Evolutionary conservation across 495 filamentous ascomycete species (phyloP), one percentile per base, ranked within the genome.

Genomic region (Penicillium riverlandense): DNA sequence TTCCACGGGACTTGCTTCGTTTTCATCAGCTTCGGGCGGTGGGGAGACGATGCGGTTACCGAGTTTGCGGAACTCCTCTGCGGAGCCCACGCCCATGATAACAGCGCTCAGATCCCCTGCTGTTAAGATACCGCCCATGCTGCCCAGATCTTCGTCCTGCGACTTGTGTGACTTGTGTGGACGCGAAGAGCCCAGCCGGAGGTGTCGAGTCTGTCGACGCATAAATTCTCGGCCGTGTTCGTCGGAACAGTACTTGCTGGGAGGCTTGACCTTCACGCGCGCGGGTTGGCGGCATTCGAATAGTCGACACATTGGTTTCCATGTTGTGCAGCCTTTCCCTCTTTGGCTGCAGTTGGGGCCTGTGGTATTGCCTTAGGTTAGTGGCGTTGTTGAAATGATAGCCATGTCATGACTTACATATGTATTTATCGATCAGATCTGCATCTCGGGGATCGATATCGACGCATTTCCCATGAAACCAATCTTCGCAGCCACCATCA

Each of bases 381-480:
- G 47, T 22, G 22, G 22, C 22, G 22, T 22, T 22, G 22, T 22
- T 22, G 22, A 22, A 22, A 22, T 6, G 2, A 22, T 22, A 22
- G 22, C 0, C 22, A 22, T 22, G 4, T 22, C 22, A 40, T 31
- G 11, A 67, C 70, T 63, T 54, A 77, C 84, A 88, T 45, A 85
- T 80, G 54, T 83, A 88, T 44, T 73, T 79, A 44, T 85, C 81
- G 49, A 86, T 81, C 53, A 86, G 58, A 12, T 82, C 72, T 6
- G 75, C 79, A 47, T 84, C 78, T 43, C 71, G 62, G 35, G 77
- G 71, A 37, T 73, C 66, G 49, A 88, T 78, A 46, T 77, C 69
- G 34, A 88, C 77, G 49, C 84, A 88, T 37, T 74, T 75, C 22
- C 80, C 80, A 55, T 88, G 84, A 47, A 78, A 88, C 84, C 84